These are phyloP conservation scores for Penicillium sp. DNA, from an alignment of 2,329 filamentous ascomycete species.

Conservation along the genomic window DNA sequence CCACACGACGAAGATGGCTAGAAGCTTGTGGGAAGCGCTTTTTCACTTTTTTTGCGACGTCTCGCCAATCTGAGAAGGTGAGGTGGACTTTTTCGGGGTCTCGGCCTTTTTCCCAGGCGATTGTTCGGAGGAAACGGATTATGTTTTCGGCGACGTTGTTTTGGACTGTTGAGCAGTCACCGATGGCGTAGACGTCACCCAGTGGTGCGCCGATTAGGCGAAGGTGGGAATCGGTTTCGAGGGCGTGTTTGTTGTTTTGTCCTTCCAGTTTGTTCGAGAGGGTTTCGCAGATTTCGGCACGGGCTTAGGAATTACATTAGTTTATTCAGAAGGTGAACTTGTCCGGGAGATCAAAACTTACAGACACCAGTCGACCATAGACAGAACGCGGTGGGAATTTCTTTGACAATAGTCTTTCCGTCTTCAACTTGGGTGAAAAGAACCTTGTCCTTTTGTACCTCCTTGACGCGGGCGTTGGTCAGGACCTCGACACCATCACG, in stretches of 20 bases:
- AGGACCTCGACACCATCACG: conserved; percentile 90
- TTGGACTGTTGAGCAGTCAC: conserved; percentile 94
- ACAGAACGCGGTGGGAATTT: conserved; percentile 94
- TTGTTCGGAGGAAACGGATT: conserved; percentile 81
- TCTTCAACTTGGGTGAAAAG: conserved; percentile 84
- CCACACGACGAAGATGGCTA: conserved; percentile 83
- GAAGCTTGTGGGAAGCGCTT: conserved; percentile 89
- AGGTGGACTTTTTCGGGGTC: conserved; percentile 88
- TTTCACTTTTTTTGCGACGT: conserved; percentile 80
- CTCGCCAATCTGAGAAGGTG: conserved; percentile 85
- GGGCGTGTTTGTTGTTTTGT: conserved; percentile 86
- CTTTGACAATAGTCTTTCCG: conserved; percentile 79
- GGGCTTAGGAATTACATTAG: conserved; percentile 51
- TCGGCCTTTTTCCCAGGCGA: conserved; percentile 89
- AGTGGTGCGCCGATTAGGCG: conserved; percentile 85
- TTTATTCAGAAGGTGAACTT: not conserved
- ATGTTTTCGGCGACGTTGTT: conserved; percentile 96
- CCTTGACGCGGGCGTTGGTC: conserved; percentile 90
- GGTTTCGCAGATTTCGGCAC: conserved; percentile 77
- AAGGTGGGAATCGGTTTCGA: conserved; percentile 93
- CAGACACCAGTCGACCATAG: conserved; percentile 94
- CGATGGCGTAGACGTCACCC: conserved; percentile 94
- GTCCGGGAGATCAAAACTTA: conserved; percentile 32
- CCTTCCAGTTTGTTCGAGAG: conserved; percentile 75
- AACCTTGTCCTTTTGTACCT: conserved; percentile 82